A percentile compares a stretch with the other conserved stretches of the same genome.
Conservation (phyloP, 306 rosid species). For the Echinosophora koreensis region DNA sequence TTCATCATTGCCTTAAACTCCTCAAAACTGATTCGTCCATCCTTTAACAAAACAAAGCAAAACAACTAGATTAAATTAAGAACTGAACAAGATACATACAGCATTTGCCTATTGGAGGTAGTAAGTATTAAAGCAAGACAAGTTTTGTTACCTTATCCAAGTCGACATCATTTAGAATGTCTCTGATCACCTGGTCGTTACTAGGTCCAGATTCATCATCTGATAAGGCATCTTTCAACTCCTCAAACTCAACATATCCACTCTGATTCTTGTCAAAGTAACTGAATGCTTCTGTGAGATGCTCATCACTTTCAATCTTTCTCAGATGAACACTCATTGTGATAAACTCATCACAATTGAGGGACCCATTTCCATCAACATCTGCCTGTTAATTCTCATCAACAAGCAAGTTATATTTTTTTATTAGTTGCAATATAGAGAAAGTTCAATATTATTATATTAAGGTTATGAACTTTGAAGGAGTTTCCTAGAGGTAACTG, state of each 20-base stretch:
- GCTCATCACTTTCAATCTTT: constrained; percentile 75
- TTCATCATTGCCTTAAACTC: constrained; percentile 94
- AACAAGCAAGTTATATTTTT: neutral
- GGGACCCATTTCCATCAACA: constrained; percentile 81
- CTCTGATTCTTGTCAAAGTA: constrained; percentile 80
- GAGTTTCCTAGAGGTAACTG: neutral
- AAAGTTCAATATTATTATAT: neutral
- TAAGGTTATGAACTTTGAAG: constrained; percentile 12
- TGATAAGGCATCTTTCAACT: constrained; percentile 75
- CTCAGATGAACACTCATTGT: constrained; percentile 76
- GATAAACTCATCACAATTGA: constrained; percentile 82
- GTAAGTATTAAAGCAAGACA: neutral
- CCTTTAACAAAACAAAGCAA: constrained; percentile 54
- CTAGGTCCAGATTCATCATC: constrained; percentile 53
- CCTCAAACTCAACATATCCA: constrained; percentile 91
- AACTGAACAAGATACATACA: neutral
- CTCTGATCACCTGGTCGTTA: constrained; percentile 72
- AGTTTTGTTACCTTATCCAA: constrained; percentile 76
- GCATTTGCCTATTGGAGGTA: too few relatives aligned
- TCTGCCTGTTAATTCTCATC: constrained; percentile 72
- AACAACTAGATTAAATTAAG: neutral
- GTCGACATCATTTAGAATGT: constrained; percentile 85
- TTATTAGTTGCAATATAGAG: neutral
- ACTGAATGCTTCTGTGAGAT: constrained; percentile 77
- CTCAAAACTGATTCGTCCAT: constrained; percentile 81